These are phyloP conservation scores for Brassica incana DNA, from an alignment of 345 rosid species.

Conservation along the genomic window DNA sequence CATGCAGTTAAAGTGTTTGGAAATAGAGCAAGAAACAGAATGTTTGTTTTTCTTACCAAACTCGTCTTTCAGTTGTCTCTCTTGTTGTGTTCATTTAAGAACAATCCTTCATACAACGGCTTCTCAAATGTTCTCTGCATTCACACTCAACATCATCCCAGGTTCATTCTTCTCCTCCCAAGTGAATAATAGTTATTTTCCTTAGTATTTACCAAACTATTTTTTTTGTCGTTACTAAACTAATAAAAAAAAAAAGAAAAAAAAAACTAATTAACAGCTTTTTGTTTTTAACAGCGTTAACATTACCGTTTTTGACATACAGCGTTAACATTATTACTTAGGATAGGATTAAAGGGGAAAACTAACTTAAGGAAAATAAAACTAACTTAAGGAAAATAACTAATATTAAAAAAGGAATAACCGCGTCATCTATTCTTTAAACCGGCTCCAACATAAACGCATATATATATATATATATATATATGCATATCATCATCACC, in stretches of 20 bases:
- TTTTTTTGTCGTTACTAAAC: background rate
- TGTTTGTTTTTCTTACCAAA: conserved; percentile 52
- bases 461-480: too few relatives aligned
- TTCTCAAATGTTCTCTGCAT: conserved; percentile 33
- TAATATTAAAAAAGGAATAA: background rate
- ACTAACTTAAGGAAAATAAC: background rate
- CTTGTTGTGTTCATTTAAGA: conserved; percentile 59
- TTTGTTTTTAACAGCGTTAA: background rate
- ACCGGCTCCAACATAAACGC: conserved; percentile 20
- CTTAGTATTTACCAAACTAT: too few relatives aligned
- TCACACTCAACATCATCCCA: conserved; percentile 18
- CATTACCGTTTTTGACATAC: background rate
- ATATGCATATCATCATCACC: background rate
- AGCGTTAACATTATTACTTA: background rate
- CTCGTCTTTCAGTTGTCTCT: conserved; percentile 63
- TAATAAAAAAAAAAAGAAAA: too few relatives aligned
- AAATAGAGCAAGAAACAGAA: background rate
- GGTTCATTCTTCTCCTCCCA: conserved; percentile 27
- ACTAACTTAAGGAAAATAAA: background rate
- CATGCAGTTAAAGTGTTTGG: conserved; percentile 11
- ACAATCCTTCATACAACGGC: conserved; percentile 65
- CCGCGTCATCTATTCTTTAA: background rate
- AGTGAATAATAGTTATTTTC: background rate
- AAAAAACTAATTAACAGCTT: too few relatives aligned
- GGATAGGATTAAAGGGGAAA: background rate